Percentiles rank a stretch among this genome's conserved stretches.
Conservation (phyloP, 495 filamentous ascomycete genomes). For the Rhizodiscina lignyota region DNA sequence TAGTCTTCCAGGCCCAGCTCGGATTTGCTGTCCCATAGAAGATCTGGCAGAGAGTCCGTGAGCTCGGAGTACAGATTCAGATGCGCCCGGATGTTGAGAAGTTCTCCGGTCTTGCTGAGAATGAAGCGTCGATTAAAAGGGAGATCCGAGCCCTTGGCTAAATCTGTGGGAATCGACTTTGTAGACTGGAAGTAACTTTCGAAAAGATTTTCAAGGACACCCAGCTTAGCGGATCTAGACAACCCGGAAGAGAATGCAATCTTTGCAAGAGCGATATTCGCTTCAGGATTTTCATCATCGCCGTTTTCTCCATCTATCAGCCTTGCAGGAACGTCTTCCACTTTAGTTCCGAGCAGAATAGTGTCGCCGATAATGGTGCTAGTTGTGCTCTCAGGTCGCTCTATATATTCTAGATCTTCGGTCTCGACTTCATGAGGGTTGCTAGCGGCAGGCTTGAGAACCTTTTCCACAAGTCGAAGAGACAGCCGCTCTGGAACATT, state of each 20-base stretch:
- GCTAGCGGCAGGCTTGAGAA: conserved; percentile 57
- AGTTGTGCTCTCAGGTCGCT: conserved; percentile 56
- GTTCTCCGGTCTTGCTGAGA: conserved; percentile 80
- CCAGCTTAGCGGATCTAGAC: conserved; percentile 88
- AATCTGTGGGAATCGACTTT: conserved; percentile 52
- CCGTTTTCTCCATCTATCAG: conserved; percentile 14
- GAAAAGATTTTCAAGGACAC: conserved; percentile 77
- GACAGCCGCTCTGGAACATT: conserved; percentile 56
- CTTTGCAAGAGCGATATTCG: conserved; percentile 75
- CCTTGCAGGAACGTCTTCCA: conserved; percentile 6
- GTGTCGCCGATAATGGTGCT: conserved; percentile 77
- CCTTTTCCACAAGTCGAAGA: conserved; percentile 52
- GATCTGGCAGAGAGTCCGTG: conserved; percentile 84
- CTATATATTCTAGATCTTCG: conserved; percentile 77
- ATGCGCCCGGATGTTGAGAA: conserved; percentile 80
- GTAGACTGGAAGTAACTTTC: conserved; percentile 73
- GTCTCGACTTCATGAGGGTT: conserved; percentile 56
- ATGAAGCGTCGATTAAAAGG: conserved; percentile 65
- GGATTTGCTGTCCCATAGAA: conserved; percentile 89
- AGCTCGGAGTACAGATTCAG: conserved; percentile 94
- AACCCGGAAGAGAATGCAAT: conserved; percentile 92
- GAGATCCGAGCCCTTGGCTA: conserved; percentile 33
- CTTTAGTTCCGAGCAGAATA: conserved; percentile 71
- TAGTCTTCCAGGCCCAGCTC: conserved; percentile 77
- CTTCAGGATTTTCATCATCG: conserved; percentile 19